Evolutionary conservation across 2,329 filamentous ascomycete genomes (phyloP).

Genomic region (Camptophora hylomeconis): DNA sequence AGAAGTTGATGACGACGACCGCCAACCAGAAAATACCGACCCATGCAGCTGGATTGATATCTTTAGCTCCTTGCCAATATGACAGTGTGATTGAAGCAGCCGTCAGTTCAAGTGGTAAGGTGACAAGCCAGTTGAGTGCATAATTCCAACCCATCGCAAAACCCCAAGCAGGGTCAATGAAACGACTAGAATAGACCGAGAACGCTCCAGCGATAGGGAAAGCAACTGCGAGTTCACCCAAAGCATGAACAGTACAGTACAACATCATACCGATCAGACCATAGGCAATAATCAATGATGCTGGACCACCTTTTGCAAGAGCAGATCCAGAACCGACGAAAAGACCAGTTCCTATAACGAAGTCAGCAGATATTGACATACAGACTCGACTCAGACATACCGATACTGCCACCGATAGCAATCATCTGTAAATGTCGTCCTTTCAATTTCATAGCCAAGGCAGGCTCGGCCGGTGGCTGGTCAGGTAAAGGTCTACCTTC

Average conservation of each 20-base stretch:
- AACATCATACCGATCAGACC: conserved; percentile 70
- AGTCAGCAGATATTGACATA: too few species aligned
- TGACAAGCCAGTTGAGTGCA: conserved; percentile 73
- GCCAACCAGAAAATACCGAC: conserved; percentile 67
- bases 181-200: conserved; percentile 78
- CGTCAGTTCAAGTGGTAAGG: conserved; percentile 74
- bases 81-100: conserved; percentile 72
- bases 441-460: conserved; percentile 13
- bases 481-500: conserved; percentile 18
- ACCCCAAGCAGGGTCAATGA: conserved; percentile 61
- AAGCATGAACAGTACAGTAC: conserved; percentile 78
- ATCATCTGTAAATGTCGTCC: conserved; percentile 18
- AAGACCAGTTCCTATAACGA: conserved; percentile 8
- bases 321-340: conserved; percentile 57
- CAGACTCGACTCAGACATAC: too few species aligned
- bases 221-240: conserved; percentile 79
- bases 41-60: conserved; percentile 57
- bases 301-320: conserved; percentile 59
- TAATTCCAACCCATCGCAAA: conserved; percentile 53
- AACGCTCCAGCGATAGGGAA: conserved; percentile 88
- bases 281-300: conserved; percentile 65
- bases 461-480: conserved; percentile 15
- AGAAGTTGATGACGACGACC: conserved; percentile 73
- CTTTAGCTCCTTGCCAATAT: conserved; percentile 52
- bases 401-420: conserved; percentile 17